Conservation (phyloP, 2,329 filamentous ascomycete species). For the Ascochyta fabae region DNA sequence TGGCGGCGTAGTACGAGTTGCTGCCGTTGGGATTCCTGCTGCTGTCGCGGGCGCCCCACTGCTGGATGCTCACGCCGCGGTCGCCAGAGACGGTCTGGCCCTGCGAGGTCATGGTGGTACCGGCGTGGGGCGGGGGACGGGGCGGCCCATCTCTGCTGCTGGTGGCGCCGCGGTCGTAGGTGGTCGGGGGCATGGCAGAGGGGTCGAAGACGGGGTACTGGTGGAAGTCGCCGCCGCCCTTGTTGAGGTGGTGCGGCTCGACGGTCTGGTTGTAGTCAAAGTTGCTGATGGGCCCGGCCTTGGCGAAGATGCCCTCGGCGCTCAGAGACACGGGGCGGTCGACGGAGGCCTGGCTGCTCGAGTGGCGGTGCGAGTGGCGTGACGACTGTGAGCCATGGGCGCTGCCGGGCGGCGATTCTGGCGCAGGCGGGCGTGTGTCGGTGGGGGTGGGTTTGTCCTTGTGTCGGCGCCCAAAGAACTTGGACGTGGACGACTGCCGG, state of each 20-base stretch:
- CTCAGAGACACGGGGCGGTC: conserved; percentile 71
- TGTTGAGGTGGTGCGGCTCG: conserved; percentile 83
- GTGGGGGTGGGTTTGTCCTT: conserved; percentile 67
- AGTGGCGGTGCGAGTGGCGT: conserved; percentile 64
- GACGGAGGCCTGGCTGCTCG: conserved; percentile 62
- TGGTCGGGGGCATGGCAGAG: conserved; percentile 56
- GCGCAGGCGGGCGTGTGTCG: conserved; percentile 57
- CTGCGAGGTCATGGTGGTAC: conserved; percentile 69
- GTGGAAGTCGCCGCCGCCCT: conserved; percentile 78
- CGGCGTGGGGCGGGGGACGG: conserved; percentile 63
- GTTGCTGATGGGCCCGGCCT: conserved; percentile 86
- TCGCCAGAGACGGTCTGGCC: conserved; percentile 65
- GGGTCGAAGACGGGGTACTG: conserved; percentile 82
- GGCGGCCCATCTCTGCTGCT: conserved; percentile 62
- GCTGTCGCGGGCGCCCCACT: conserved; percentile 65
- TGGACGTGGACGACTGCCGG: conserved; percentile 80
- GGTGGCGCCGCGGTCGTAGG: conserved; percentile 52
- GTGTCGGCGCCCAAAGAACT: conserved; percentile 84
- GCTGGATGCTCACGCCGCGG: conserved; percentile 73
- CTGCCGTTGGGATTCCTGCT: conserved; percentile 19
- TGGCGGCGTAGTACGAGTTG: conserved; percentile 31
- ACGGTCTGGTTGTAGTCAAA: conserved; percentile 75
- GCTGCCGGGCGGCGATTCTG: conserved; percentile 67
- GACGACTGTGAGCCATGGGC: conserved; percentile 72
- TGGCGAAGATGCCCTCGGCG: conserved; percentile 70